Percentiles rank a stretch among this genome's conserved stretches.
Conservation (phyloP, 2,329 filamentous ascomycete genomes). For the Nothophoma quercina region DNA sequence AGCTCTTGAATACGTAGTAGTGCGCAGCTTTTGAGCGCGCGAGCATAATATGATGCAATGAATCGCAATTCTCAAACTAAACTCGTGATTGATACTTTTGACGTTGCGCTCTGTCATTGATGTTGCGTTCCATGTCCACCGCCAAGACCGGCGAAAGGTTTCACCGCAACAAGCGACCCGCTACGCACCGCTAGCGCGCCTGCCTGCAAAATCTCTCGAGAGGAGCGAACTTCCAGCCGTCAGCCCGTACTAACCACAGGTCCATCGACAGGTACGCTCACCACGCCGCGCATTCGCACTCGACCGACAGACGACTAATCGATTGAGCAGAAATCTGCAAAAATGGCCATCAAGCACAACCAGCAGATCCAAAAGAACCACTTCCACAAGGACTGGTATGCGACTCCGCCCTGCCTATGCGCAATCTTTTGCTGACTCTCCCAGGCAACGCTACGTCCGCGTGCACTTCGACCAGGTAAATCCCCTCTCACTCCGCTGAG, state of each 20-base stretch:
- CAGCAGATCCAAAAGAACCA: conserved; percentile 96
- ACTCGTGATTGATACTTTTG: too few relatives aligned
- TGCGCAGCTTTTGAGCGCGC: neutral
- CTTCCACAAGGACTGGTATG: conserved; percentile 67
- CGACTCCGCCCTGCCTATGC: conserved; percentile 15
- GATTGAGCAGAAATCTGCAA: conserved; percentile 36
- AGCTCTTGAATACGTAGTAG: neutral
- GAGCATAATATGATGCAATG: conserved; percentile 3
- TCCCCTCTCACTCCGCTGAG: conserved; percentile 60
- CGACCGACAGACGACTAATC: conserved; percentile 19
- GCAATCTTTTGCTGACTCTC: conserved; percentile 30
- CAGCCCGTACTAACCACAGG: conserved; percentile 46
- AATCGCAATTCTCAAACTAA: neutral
- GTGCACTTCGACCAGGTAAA: conserved; percentile 99
- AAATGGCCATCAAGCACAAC: conserved; percentile 97
- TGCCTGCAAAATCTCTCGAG: conserved; percentile 16
- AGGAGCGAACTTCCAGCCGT: conserved; percentile 24
- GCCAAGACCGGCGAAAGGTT: conserved; percentile 32
- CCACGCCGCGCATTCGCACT: conserved; percentile 7
- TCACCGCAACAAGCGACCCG: conserved; percentile 28
- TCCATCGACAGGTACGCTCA: conserved; percentile 41
- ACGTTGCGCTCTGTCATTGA: neutral
- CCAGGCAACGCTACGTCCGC: conserved; percentile 93
- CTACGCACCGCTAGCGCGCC: conserved; percentile 6
- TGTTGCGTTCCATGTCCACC: neutral